A percentile compares a stretch with the other conserved stretches of the same genome.
phyloP scores from a whole-genome alignment of 176 grass and related monocot genomes.

The Puccinellia tenuiflora region DNA sequence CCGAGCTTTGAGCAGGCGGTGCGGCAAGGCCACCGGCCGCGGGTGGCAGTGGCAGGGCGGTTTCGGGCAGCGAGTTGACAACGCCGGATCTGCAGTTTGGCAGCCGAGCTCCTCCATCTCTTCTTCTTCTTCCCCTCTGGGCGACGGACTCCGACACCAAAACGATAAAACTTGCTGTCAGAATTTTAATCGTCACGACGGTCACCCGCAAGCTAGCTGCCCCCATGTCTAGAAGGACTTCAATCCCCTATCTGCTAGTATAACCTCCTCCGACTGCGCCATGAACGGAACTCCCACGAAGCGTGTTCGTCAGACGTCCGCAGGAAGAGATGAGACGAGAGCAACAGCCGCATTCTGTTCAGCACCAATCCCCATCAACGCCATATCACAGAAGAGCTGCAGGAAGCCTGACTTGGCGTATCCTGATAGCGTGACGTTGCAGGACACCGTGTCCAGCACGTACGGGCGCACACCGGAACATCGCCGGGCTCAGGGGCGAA shows the following conservation, averaged over 20 bases:
- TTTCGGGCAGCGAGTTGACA: too few relatives aligned
- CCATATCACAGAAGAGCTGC: constrained; percentile 22
- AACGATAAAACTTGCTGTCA: too few relatives aligned
- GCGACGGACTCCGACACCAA: too few relatives aligned
- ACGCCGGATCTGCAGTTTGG: too few relatives aligned
- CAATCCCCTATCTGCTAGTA: not conserved
- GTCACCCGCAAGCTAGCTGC: too few relatives aligned
- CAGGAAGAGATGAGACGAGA: constrained; percentile 43
- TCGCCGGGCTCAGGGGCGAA: not conserved
- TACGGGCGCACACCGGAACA: constrained; percentile 18
- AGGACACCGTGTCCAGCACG: constrained; percentile 18
- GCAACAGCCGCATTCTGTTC: constrained; percentile 42
- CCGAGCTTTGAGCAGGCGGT: too few relatives aligned
- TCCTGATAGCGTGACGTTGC: constrained; percentile 54
- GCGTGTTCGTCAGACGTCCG: constrained; percentile 3
- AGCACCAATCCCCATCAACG: not conserved
- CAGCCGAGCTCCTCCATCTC: too few relatives aligned
- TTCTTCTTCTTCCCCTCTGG: too few relatives aligned
- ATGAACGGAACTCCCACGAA: constrained; percentile 38
- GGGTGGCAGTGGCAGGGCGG: too few relatives aligned
- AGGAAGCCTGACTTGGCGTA: constrained; percentile 26
- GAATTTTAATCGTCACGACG: too few relatives aligned
- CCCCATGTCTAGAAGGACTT: constrained; percentile 49
- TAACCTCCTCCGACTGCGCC: constrained; percentile 1
- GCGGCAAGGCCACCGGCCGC: too few relatives aligned